Conservation (phyloP, 1,284 basidiomycete genomes). For the Trichosporon inkin region DNA sequence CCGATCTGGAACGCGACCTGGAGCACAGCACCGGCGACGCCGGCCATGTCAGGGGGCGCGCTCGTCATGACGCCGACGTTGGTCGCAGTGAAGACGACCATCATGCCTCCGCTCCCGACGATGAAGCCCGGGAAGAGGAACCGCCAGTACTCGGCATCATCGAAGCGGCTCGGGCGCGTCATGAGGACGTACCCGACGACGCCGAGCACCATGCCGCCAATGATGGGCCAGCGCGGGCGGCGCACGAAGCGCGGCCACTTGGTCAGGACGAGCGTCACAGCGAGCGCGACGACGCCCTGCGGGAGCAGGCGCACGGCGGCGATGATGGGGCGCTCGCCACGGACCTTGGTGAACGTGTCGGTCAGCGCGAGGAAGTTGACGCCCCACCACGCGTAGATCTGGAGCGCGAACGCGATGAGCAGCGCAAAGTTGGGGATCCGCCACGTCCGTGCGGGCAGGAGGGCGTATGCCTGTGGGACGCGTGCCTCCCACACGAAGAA, state of each 20-base stretch:
- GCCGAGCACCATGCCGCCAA: slow-evolving; percentile 28
- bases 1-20: slow-evolving; percentile 45
- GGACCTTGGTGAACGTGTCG: slow-evolving; percentile 26
- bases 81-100: slow-evolving; percentile 26
- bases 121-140: slow-evolving; percentile 37
- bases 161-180: slow-evolving; percentile 24
- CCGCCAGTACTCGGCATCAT: slow-evolving; percentile 39
- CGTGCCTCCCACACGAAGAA: slow-evolving; percentile 39
- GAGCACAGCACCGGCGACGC: slow-evolving; percentile 46
- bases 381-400: slow-evolving; percentile 43
- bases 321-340: slow-evolving; percentile 29
- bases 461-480: slow-evolving; percentile 35
- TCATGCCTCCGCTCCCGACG: slow-evolving; percentile 34
- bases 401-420: slow-evolving; percentile 36
- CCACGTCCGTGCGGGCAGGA: slow-evolving; percentile 43
- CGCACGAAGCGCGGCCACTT: slow-evolving; percentile 23
- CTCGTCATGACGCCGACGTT: slow-evolving; percentile 40
- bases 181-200: slow-evolving; percentile 34
- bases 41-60: slow-evolving; percentile 36
- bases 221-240: slow-evolving; percentile 30
- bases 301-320: slow-evolving; percentile 34
- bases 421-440: slow-evolving; percentile 42
- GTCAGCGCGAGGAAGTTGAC: slow-evolving; percentile 25
- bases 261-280: slow-evolving; percentile 17
- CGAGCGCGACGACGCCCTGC: slow-evolving; percentile 26